Evolutionary conservation across 805 yeast genomes (phyloP).

Genomic region (Cyberlindnera americana): DNA sequence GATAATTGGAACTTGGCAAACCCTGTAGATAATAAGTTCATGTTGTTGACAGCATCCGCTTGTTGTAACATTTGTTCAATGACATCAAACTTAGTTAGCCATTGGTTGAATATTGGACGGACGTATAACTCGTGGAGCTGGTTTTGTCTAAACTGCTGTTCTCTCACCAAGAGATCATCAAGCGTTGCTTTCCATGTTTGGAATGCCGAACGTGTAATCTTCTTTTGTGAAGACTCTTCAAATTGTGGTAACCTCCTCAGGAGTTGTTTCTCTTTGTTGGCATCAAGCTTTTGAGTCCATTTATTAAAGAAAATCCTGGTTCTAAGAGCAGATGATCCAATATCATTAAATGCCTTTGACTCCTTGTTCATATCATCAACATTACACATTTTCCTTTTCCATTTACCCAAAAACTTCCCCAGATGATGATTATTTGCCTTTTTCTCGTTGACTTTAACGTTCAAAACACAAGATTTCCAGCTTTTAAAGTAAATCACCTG

Average conservation of each 20-base stretch:
- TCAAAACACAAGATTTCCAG: slow-evolving; percentile 13
- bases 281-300: slow-evolving; percentile 13
- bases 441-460: background rate
- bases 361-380: background rate
- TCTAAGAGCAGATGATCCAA: background rate
- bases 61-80: slow-evolving; percentile 15
- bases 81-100: slow-evolving; percentile 15
- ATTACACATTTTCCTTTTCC: slow-evolving; percentile 1
- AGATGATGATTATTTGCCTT: slow-evolving; percentile 7
- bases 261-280: slow-evolving; percentile 3
- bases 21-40: slow-evolving; percentile 24
- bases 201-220: background rate
- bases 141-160: slow-evolving; percentile 8
- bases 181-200: slow-evolving; percentile 12
- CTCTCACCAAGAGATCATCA: slow-evolving; percentile 4
- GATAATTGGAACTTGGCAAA: slow-evolving; percentile 26
- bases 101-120: slow-evolving; percentile 12
- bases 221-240: background rate
- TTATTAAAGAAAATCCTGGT: slow-evolving; percentile 4
- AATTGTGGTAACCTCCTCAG: background rate
- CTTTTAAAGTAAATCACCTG: slow-evolving; percentile 19
- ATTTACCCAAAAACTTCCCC: slow-evolving; percentile 8
- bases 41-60: slow-evolving; percentile 25
- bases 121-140: slow-evolving; percentile 1
- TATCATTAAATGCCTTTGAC: slow-evolving; percentile 6